These are phyloP conservation scores for Aschersonia sp. DNA, from an alignment of 2,329 filamentous ascomycete genomes.

Conservation along the genomic window DNA sequence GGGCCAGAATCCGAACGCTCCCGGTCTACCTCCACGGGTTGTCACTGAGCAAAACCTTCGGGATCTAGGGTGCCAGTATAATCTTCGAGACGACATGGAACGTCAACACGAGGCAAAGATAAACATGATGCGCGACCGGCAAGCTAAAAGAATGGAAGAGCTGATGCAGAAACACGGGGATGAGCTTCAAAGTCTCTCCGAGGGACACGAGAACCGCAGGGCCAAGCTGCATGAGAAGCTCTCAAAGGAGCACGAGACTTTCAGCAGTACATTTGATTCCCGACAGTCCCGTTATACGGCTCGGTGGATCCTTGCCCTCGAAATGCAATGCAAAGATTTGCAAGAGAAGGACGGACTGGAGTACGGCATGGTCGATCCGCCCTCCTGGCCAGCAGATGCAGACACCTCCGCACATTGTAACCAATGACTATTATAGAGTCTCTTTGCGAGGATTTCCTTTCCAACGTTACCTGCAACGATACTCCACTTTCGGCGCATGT, in stretches of 20 bases:
- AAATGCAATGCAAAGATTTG: constrained; percentile 38
- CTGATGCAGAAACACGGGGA: constrained; percentile 37
- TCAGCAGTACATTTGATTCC: constrained; percentile 28
- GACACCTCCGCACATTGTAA: neutral
- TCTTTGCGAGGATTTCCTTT: too few species aligned
- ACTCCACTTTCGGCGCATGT: too few species aligned
- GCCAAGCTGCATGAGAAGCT: constrained; percentile 32
- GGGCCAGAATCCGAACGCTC: constrained; percentile 21
- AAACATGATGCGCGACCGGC: constrained; percentile 50
- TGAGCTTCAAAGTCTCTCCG: constrained; percentile 31
- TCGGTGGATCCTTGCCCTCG: constrained; percentile 37
- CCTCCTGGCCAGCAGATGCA: constrained; percentile 14
- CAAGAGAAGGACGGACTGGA: constrained; percentile 26
- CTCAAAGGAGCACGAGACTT: constrained; percentile 32
- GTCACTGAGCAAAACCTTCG: constrained; percentile 46
- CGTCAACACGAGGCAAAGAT: constrained; percentile 45
- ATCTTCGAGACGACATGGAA: constrained; percentile 42
- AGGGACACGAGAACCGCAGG: constrained; percentile 31
- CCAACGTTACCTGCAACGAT: too few species aligned
- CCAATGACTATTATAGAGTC: neutral
- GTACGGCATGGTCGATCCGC: constrained; percentile 23
- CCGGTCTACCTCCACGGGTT: constrained; percentile 29
- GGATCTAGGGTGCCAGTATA: constrained; percentile 47
- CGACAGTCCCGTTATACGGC: constrained; percentile 29
- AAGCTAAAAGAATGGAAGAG: constrained; percentile 47